Evolutionary conservation across 2,329 filamentous ascomycete genomes (phyloP), one percentile per base, ranked within the genome.

Genomic region (Truncatella angustata): DNA sequence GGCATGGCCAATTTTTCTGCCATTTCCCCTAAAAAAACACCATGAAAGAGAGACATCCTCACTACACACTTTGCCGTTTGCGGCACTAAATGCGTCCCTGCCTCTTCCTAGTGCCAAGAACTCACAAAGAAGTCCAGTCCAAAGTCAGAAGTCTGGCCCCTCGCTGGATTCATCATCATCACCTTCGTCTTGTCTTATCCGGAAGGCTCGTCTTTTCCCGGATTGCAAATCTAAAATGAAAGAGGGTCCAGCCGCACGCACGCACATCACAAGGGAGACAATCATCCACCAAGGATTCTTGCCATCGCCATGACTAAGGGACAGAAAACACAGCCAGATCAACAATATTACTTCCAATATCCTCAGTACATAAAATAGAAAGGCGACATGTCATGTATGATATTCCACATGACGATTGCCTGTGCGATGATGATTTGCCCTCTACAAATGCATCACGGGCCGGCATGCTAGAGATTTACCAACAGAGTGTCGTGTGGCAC

Each of bases 31-130:
- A 9, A n/a, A n/a, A 7, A 12, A 10, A 18, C 23, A 32, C 43
- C 14, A 11, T 14, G 21, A 12, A 24, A 46, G 32, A 30, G 28
- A 24, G 11, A 16, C 43, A 24, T n/a, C 11, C 21, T 5, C 28
- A 21, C n/a, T 18, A 36, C 30, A 49, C 45, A 37, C 47, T 50
- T 40, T 50, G 21, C 47, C 47, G 35, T 50, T 50, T 50, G 47
- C 47, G 47, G 37, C 24, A 50, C 35, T 50, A 50, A 50, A 42
- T 36, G 9, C 5, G 24, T 23, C 10, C 40, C 10, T 23, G 39
- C 23, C 11, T 10, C 11, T 16, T 24, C 40, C 40, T 24, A 44
- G n/a, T 23, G 40, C 28, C 21, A 44, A 18, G 20, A 6, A n/a
- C 40, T 24, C 40, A n/a, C 21, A 44, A n/a, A 44, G 16, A 44